Evolutionary conservation across 2,329 filamentous ascomycete species (phyloP).

Genomic region (Aspergillus tamarii): DNA sequence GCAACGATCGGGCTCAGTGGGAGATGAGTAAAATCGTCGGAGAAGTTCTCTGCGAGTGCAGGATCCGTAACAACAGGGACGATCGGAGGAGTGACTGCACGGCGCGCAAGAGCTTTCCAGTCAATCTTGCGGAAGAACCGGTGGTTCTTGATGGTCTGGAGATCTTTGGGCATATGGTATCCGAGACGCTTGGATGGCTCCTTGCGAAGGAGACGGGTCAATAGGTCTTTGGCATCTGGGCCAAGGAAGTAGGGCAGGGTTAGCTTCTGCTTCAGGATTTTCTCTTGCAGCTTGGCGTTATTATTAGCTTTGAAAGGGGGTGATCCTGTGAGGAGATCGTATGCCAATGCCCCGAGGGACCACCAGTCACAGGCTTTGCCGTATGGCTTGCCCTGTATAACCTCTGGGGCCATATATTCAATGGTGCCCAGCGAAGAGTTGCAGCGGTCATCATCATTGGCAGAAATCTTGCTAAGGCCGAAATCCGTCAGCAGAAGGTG

Average conservation of each 20-base stretch:
- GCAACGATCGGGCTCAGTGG: constrained; percentile 72
- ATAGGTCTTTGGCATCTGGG: constrained; percentile 88
- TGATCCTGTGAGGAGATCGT: constrained; percentile 87
- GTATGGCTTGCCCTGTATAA: constrained; percentile 84
- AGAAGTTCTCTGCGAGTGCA: constrained; percentile 94
- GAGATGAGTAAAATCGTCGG: constrained; percentile 85
- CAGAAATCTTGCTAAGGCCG: constrained; percentile 90
- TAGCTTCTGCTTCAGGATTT: constrained; percentile 92
- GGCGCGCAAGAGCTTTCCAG: constrained; percentile 81
- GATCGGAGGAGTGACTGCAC: constrained; percentile 86
- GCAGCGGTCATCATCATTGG: constrained; percentile 71
- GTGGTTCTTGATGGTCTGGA: constrained; percentile 83
- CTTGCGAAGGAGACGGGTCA: constrained; percentile 87
- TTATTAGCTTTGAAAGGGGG: constrained; percentile 91
- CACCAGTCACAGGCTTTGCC: constrained; percentile 98
- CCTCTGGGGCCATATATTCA: constrained; percentile 98
- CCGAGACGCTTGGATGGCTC: constrained; percentile 90
- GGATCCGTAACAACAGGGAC: constrained; percentile 93
- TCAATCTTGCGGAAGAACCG: constrained; percentile 97
- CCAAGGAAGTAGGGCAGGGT: constrained; percentile 86
- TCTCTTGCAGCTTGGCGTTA: constrained; percentile 92
- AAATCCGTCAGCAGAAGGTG: constrained; percentile 96
- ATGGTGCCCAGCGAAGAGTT: constrained; percentile 92
- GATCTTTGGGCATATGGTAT: constrained; percentile 83
- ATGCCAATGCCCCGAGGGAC: constrained; percentile 91